Base-by-base conservation (phyloP, 2,329 filamentous ascomycete genomes). In the Verticillium dahliae region DNA sequence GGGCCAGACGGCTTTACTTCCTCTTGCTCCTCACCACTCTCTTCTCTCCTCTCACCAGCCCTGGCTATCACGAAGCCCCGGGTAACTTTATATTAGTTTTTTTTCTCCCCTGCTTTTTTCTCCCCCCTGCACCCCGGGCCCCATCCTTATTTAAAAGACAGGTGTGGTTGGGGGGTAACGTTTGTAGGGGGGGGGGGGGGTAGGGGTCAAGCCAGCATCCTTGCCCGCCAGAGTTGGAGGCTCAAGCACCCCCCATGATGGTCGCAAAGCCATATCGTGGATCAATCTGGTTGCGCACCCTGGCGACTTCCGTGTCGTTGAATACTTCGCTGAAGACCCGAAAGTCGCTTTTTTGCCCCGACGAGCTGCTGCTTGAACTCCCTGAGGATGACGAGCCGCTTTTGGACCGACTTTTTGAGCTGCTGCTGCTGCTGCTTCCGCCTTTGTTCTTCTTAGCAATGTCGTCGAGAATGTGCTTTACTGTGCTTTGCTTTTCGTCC, bases 271-370 rank as follows among this genome's bases (percentile, higher is more conserved):
- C 80, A 65, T 82, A 85, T 62, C 83, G 78, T 34, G 82, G 82
- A 63, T 86, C 83, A 15, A 80, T 81, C 62, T 79, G 76, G 59
- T 75, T 78, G 61, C 84, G 72, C 31, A 83, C 76, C 59, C 77
- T 73, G 61, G 80, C 75, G 63, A 86, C 78, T 70, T 84, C 82
- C 6, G 68, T 70, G 37, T 73, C 66, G 63, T 78, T 75, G 65
- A 88, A 87, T 52, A 85, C 77, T 13, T 76, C 73, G 61, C 76
- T 72, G 65, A 86, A 88, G 60, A 86, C 81, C 31, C 80, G 75
- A 61, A 80, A 76, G 71, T 87, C 84, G 35, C 68, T 75, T 50
- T 62, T 63, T 39, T 61, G 60, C n/a, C 63, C 54, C 3, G 62
- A 59, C 35, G 75, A 65, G 66, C 71, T 70, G 22, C 58, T 34